Evolutionary conservation across 805 yeast genomes (phyloP), one percentile per base, ranked within the genome.

Genomic region (Hanseniaspora vineae): DNA sequence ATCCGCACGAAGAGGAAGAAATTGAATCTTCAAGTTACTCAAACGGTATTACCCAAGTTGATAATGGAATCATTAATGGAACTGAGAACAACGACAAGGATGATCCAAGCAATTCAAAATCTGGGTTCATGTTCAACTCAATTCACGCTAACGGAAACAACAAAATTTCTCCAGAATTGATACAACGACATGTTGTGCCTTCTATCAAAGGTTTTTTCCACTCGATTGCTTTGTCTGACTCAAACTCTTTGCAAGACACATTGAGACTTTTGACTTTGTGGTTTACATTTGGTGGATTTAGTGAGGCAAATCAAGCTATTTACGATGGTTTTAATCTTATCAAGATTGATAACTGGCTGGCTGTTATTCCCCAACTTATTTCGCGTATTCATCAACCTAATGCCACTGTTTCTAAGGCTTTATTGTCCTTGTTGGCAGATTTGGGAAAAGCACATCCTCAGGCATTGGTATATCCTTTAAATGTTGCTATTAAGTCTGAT

Each of bases 341-440:
- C 15, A 82, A 81, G 54, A 78, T 89, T 47, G 97, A 89, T 55
- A 85, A 85, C 1, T 94, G 98, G 98, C 68, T 92, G 32, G 94
- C 89, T 56, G 97, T 92, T 33, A 74, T 92, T 42, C 97, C 99
- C 0, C 99, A 92, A 65, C 71, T 92, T 56, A 90, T 92, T 53
- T 88, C 98, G 0, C 84, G 97, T 52, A 90, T 92, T 55, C 97
- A 94, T 61, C 97, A 92, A 61, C 96, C 96, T 0, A 84, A 90
- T 58, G 84, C 81, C 45, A 74, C 77, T 19, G 96, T 92, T 14
- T 80, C 94, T 52, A 73, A 81, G 46, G 78, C 96, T 0, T 71
- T 92, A 47, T 77, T 86, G 54, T 84, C 89, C 0, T 67, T 92
- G 35, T 69, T 92, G 51, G 77, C 95, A 3, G 95, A 88, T 55